Evolutionary conservation across 1,284 basidiomycete genomes (phyloP), one percentile per base, ranked within the genome.

Genomic region (Sanguinoderma infundibulare): DNA sequence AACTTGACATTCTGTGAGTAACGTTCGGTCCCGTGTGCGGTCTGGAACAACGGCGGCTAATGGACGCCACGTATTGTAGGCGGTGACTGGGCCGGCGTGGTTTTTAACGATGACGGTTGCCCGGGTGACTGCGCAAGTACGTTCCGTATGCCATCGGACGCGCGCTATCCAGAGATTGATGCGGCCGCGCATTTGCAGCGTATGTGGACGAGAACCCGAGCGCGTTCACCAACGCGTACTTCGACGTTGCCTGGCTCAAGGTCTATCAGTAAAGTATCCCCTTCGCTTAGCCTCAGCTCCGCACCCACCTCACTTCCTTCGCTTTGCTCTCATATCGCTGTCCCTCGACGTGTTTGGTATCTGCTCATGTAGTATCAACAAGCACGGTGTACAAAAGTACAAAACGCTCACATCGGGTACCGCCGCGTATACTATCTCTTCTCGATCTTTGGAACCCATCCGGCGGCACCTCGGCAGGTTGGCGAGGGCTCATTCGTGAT

Each of bases 151-250:
- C 6, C 26, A 15, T 22, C 26, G 6, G 14, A 2, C 36, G 8
- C 17, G 24, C 30, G 6, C 1, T 42, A 9, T 58, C n/a, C n/a
- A n/a, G n/a, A n/a, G n/a, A n/a, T n/a, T n/a, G n/a, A n/a, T n/a
- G n/a, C n/a, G n/a, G n/a, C n/a, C n/a, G n/a, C n/a, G n/a, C n/a
- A 40, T 44, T 14, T 22, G 3, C 57, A 86, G 84, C 86, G 65
- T 85, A 74, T 66, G 87, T 90, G 51, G 82, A 86, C 72, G 82
- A 84, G 66, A 85, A 89, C 68, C 89, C 89, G 3, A 74, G 78
- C 1, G 87, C 85, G 5, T 91, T 91, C 73, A 68, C 66, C 3
- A 78, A 90, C 56, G 89, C 90, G 0, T 91, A 86, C 77, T 92
- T 89, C 74, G 85, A 89, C 59, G 80, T 91, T 70, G 79, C 81